Evolutionary conservation across 768 basidiomycete genomes (phyloP).

Genomic region (Mycena albidolilacea): DNA sequence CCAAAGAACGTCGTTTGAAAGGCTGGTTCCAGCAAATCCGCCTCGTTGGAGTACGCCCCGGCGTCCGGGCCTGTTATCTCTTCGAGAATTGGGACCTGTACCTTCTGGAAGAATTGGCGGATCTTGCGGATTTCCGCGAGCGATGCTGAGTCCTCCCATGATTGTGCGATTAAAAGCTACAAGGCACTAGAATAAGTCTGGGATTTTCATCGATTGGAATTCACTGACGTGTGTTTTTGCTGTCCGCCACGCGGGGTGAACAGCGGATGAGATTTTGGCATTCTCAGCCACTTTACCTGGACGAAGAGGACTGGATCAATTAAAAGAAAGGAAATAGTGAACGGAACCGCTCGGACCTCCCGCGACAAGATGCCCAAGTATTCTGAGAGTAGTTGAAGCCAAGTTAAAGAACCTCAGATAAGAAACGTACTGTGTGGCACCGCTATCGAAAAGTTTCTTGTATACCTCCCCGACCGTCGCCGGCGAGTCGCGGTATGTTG

Average conservation of each 20-base stretch:
- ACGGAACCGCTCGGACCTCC: slow-evolving; percentile 37
- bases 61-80: slow-evolving; percentile 46
- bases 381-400: slow-evolving; percentile 26
- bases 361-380: slow-evolving; percentile 42
- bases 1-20: slow-evolving; percentile 54
- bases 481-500: slow-evolving; percentile 36
- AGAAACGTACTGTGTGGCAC: neutral
- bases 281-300: slow-evolving; percentile 51
- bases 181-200: neutral
- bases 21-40: slow-evolving; percentile 48
- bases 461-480: slow-evolving; percentile 41
- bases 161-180: slow-evolving; percentile 38
- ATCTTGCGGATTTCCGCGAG: slow-evolving; percentile 38
- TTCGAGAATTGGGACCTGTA: slow-evolving; percentile 46
- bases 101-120: slow-evolving; percentile 42
- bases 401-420: neutral
- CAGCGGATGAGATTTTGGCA: slow-evolving; percentile 48
- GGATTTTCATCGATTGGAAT: neutral
- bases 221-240: slow-evolving; percentile 54
- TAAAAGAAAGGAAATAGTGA: neutral
- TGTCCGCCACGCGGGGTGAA: slow-evolving; percentile 51
- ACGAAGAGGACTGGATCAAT: neutral
- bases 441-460: slow-evolving; percentile 41
- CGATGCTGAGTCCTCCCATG: slow-evolving; percentile 38
- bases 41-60: slow-evolving; percentile 55